Evolutionary conservation across 2,329 filamentous ascomycete species (phyloP).

Genomic region (Epichloe gansuensis): DNA sequence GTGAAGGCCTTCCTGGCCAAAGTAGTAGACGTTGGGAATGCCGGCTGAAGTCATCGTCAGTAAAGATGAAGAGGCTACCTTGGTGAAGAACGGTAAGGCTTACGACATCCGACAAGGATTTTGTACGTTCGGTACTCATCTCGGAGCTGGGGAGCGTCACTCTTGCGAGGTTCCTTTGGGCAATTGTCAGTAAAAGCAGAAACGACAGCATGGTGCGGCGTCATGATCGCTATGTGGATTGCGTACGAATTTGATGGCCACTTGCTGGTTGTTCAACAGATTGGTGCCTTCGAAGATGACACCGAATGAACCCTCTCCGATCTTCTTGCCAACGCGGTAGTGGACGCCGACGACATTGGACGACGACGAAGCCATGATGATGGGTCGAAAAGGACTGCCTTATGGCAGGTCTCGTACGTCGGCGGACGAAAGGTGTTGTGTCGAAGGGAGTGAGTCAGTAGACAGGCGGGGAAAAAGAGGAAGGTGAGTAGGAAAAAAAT

Average conservation of each 20-base stretch:
- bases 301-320: slow-evolving; percentile 95
- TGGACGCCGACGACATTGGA: slow-evolving; percentile 98
- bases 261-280: slow-evolving; percentile 95
- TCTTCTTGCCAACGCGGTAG: slow-evolving; percentile 98
- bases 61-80: background rate
- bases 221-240: background rate
- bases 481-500: background rate
- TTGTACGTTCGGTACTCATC: slow-evolving; percentile 99
- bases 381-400: slow-evolving; percentile 6
- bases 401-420: slow-evolving; percentile 5
- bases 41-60: slow-evolving; percentile 38
- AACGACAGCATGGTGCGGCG: background rate
- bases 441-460: background rate
- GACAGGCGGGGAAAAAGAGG: background rate
- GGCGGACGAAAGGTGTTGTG: slow-evolving; percentile 3
- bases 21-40: slow-evolving; percentile 98
- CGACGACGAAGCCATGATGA: slow-evolving; percentile 69
- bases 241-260: slow-evolving; percentile 97
- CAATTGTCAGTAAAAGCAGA: slow-evolving; percentile 1
- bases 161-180: slow-evolving; percentile 85
- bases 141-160: slow-evolving; percentile 90
- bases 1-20: slow-evolving; percentile 98
- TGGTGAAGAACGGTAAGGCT: slow-evolving; percentile 27
- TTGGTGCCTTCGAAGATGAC: slow-evolving; percentile 99
- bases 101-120: slow-evolving; percentile 97